Evolutionary conservation across 306 rosid species (phyloP).

Genomic region (Cercis canadensis): DNA sequence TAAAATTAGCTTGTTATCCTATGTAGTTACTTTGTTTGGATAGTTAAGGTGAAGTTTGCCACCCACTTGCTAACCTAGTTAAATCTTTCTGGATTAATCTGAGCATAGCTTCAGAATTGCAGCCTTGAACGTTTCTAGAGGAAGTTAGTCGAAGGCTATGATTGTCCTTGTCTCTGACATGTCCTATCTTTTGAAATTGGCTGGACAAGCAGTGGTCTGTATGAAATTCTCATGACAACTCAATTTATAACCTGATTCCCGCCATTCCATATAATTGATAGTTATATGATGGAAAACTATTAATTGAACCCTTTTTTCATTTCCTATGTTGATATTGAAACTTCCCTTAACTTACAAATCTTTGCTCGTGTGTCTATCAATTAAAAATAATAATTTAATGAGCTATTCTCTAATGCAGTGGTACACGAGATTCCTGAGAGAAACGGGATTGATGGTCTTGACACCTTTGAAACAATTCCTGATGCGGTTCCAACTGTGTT

Average conservation of each 20-base stretch:
- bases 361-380: too few relatives aligned
- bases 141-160: not conserved
- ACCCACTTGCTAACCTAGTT: not conserved
- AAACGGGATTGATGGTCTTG: conserved; percentile 65
- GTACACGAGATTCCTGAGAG: conserved; percentile 50
- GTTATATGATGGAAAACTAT: not conserved
- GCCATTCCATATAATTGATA: not conserved
- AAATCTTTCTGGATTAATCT: not conserved
- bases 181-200: not conserved
- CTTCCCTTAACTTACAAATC: conserved; percentile 9
- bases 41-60: conserved; percentile 8
- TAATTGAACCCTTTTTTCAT: not conserved
- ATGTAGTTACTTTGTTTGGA: conserved; percentile 15
- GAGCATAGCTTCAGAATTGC: not conserved
- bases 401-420: conserved; percentile 59
- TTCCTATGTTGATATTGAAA: conserved; percentile 23
- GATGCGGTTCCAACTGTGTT: conserved; percentile 85
- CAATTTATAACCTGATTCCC: not conserved
- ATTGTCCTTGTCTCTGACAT: conserved; percentile 7
- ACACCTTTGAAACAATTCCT: conserved; percentile 87
- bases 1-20: not conserved
- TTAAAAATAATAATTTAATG: conserved; percentile 26
- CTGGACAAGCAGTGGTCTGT: not conserved
- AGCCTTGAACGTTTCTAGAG: not conserved
- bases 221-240: not conserved